Evolutionary conservation across 202 grass and related monocot species (phyloP).

Genomic region (Carex sylvatica): DNA sequence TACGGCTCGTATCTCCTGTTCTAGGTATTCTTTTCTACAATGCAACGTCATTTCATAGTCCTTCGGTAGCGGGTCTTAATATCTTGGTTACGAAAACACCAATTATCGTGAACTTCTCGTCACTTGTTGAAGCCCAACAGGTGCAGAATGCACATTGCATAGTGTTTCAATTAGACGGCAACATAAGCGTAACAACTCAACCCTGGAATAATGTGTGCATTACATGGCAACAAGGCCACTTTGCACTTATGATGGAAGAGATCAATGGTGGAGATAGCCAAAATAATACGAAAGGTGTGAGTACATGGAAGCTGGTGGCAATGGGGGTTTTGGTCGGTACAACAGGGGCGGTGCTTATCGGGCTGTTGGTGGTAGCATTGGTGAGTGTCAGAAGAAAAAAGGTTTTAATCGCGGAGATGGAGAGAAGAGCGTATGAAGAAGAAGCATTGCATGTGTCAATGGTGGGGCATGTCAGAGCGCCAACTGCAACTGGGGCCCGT

Average conservation of each 20-base stretch:
- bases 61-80: conserved; percentile 29
- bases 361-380: conserved; percentile 72
- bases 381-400: conserved; percentile 52
- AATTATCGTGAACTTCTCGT: conserved; percentile 75
- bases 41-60: conserved; percentile 29
- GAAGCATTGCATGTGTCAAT: conserved; percentile 84
- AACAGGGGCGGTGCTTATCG: conserved; percentile 57
- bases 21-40: conserved; percentile 77
- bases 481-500: conserved; percentile 50
- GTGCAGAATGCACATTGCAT: conserved; percentile 51
- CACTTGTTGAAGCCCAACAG: conserved; percentile 35
- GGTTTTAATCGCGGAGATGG: conserved; percentile 66
- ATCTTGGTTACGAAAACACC: conserved; percentile 38
- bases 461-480: conserved; percentile 80
- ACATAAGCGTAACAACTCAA: conserved; percentile 54
- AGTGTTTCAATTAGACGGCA: conserved; percentile 56
- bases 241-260: conserved; percentile 55
- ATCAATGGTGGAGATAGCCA: conserved; percentile 19
- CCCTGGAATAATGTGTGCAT: conserved; percentile 43
- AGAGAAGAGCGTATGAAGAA: conserved; percentile 78
- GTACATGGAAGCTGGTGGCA: conserved; percentile 82
- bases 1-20: conserved; percentile 66
- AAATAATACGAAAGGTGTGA: conserved; percentile 32
- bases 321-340: conserved; percentile 59
- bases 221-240: conserved; percentile 65